A percentile compares a stretch with the other conserved stretches of the same genome.
These are phyloP conservation scores for Mychonastes homosphaera DNA, from an alignment of 139 green algal genomes.

Conservation along the genomic window DNA sequence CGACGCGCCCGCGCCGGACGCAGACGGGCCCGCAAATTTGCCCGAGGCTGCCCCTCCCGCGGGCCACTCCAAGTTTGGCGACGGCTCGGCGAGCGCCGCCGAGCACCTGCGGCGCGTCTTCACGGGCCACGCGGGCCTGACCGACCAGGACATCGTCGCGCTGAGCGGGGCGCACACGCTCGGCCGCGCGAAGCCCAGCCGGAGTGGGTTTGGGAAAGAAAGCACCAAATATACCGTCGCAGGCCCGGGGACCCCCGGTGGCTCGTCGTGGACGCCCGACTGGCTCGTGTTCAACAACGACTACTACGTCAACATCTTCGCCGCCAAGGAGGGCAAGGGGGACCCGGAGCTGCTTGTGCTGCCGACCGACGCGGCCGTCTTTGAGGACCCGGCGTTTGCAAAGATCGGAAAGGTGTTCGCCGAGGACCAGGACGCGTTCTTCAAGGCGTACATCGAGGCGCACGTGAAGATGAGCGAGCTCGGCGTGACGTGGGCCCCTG, in stretches of 20 bases:
- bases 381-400: conserved; percentile 80
- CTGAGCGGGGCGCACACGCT: conserved; percentile 68
- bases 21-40: conserved; percentile 41
- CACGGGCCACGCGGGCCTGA: conserved; percentile 54
- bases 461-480: conserved; percentile 83
- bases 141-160: conserved; percentile 79
- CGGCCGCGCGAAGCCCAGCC: conserved; percentile 60
- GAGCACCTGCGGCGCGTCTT: conserved; percentile 74
- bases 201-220: conserved; percentile 43
- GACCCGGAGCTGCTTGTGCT: conserved; percentile 83
- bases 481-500: conserved; percentile 58
- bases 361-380: conserved; percentile 72
- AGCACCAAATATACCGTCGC: conserved; percentile 75
- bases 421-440: conserved; percentile 68
- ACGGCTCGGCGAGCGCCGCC: conserved; percentile 25
- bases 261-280: conserved; percentile 73
- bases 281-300: conserved; percentile 90
- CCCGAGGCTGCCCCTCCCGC: too few relatives aligned
- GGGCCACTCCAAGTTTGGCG: conserved; percentile 42
- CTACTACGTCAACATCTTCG: conserved; percentile 48
- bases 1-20: conserved; percentile 40
- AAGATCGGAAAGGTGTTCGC: conserved; percentile 92
- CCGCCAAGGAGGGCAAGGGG: conserved; percentile 49
- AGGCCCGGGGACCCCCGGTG: conserved; percentile 62
- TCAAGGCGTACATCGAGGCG: conserved; percentile 55